Evolutionary conservation across 805 yeast genomes (phyloP).

Genomic region (Diddensiella santjacobensis): DNA sequence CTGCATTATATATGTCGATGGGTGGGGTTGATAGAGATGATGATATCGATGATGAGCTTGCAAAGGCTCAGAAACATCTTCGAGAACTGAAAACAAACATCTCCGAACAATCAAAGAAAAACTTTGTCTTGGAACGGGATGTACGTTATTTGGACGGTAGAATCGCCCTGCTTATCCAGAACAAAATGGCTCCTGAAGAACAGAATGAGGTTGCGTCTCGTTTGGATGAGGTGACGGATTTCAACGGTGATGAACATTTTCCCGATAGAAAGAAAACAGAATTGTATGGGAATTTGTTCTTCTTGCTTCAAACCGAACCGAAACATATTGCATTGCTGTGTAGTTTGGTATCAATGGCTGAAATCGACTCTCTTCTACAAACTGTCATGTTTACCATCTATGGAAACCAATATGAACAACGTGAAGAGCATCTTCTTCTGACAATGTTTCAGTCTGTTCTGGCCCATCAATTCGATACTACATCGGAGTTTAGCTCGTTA

Average conservation of each 20-base stretch:
- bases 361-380: constrained; percentile 37
- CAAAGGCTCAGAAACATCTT: constrained; percentile 32
- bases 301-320: constrained; percentile 38
- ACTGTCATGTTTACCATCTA: constrained; percentile 40
- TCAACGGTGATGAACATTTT: constrained; percentile 24
- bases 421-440: constrained; percentile 38
- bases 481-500: constrained; percentile 34
- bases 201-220: constrained; percentile 34
- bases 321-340: constrained; percentile 35
- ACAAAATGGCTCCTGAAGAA: constrained; percentile 36
- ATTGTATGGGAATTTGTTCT: constrained; percentile 35
- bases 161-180: constrained; percentile 38
- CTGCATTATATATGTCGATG: constrained; percentile 35
- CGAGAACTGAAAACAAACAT: constrained; percentile 34
- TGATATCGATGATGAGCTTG: constrained; percentile 34
- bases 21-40: constrained; percentile 34
- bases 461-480: constrained; percentile 35
- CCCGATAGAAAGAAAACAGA: constrained; percentile 33
- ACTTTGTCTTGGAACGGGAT: constrained; percentile 37
- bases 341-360: constrained; percentile 32
- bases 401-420: constrained; percentile 41
- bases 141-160: constrained; percentile 38
- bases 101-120: constrained; percentile 35
- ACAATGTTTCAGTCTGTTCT: constrained; percentile 38
- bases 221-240: constrained; percentile 24